Base-by-base conservation (phyloP, 2,329 filamentous ascomycete species). In the Fusarium palustre region DNA sequence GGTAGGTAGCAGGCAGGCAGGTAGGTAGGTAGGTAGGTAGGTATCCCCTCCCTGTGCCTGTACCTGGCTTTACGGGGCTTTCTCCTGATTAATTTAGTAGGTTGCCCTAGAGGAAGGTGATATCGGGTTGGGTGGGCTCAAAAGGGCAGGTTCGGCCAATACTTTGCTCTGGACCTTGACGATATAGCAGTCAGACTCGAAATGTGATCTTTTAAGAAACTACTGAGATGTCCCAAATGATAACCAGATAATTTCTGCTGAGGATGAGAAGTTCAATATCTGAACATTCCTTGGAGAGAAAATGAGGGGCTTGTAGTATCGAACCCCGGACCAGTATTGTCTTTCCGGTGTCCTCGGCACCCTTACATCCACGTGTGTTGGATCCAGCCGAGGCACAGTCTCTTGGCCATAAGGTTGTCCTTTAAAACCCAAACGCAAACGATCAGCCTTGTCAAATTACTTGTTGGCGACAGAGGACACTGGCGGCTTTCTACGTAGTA, bases 381-480 rank as follows among this genome's bases (percentile, higher is more conserved):
- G 31, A 68, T 43, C 45, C 34, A 60, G 46, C 67, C 67, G 67
- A 69, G 67, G 67, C 67, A 70, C 61, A 55, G 55, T 54, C 15
- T 54, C 42, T 34, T 30, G 18, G 18, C 25, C 31, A 49, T 33
- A 33, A 53, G 31, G 31, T 54, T 46, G 12, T 59, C 13, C 24
- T 39, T 46, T 33, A 20, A 16, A 30, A 28, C 25, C 15, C 15
- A 36, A 22, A 39, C 13, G n/a, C 34, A 41, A 22, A 25, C 9
- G 18, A 28, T 18, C 22, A 16, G n/a, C 22, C 24, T 52, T 41
- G 34, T 28, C 33, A 22, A 22, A 8, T 24, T 33, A 13, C 24
- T 20, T 20, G 11, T 50, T 13, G 9, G 12, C 16, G 18, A 33
- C 20, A 31, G 33, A 39, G 33, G 33, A 52, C 6, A 16, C n/a